These are phyloP conservation scores for Alternaria alternata DNA, from an alignment of 2,329 filamentous ascomycete species.

Conservation along the genomic window DNA sequence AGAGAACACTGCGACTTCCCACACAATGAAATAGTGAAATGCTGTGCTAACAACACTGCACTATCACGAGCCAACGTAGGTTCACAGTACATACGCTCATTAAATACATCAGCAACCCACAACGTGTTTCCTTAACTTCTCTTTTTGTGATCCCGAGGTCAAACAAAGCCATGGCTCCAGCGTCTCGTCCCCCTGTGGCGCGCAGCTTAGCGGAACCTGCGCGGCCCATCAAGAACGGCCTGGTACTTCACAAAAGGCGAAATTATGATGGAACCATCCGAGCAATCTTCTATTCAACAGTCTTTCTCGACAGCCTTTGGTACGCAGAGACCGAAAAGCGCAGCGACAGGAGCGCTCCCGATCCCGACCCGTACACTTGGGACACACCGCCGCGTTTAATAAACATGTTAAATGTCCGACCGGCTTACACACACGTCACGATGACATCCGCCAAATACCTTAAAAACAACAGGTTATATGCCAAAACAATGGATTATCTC, in stretches of 20 bases:
- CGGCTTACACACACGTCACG: background rate
- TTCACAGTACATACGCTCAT: background rate
- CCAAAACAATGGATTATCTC: background rate
- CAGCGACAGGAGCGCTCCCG: background rate
- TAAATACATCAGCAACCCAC: background rate
- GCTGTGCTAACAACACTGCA: background rate
- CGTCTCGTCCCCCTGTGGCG: background rate
- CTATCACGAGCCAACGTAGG: background rate
- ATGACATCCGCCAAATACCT: constrained; percentile 1
- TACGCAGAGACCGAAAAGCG: background rate
- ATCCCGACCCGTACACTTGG: background rate
- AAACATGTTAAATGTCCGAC: background rate
- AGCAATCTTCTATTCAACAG: background rate
- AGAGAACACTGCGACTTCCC: background rate
- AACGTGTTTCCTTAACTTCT: background rate
- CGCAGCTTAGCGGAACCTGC: background rate
- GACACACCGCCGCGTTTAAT: background rate
- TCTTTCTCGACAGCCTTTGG: background rate
- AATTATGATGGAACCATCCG: background rate
- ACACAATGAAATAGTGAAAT: background rate
- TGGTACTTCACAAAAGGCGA: background rate
- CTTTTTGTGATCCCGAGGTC: background rate
- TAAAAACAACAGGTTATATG: background rate
- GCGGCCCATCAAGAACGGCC: background rate
- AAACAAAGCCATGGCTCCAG: background rate